These are phyloP conservation scores for Sutorius eximius DNA, from an alignment of 1,284 basidiomycete genomes.

Conservation along the genomic window DNA sequence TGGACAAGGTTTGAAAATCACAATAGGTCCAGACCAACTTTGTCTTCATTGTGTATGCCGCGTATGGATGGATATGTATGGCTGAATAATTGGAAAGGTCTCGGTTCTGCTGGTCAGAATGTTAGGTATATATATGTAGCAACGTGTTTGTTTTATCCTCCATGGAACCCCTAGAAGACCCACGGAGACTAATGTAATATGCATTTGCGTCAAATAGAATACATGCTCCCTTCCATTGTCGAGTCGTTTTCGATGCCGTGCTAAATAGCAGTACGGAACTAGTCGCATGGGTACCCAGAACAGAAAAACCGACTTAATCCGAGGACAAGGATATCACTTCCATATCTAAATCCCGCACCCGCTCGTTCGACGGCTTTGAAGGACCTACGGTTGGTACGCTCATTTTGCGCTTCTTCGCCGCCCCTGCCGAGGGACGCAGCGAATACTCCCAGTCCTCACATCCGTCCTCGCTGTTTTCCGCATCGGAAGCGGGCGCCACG, in stretches of 20 bases:
- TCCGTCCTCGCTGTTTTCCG: slow-evolving; percentile 29
- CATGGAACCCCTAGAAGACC: neutral
- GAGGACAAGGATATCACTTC: slow-evolving; percentile 35
- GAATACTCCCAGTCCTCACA: slow-evolving; percentile 29
- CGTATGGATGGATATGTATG: neutral
- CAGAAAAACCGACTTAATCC: slow-evolving; percentile 16
- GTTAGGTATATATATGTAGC: neutral
- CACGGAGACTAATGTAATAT: neutral
- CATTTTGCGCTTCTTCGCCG: slow-evolving; percentile 21
- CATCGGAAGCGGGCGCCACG: slow-evolving; percentile 7
- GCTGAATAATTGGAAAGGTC: neutral
- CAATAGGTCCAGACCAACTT: neutral
- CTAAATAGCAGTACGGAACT: neutral
- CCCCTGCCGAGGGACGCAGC: slow-evolving; percentile 12
- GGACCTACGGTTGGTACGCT: neutral
- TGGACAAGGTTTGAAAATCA: slow-evolving; percentile 17
- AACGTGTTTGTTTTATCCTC: neutral
- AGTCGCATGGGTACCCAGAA: neutral
- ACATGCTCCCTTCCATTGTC: neutral
- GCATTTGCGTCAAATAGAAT: neutral
- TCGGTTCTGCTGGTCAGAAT: neutral
- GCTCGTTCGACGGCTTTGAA: neutral
- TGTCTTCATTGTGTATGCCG: neutral
- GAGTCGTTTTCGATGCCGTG: neutral
- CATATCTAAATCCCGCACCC: slow-evolving; percentile 4